Percentiles rank a stretch among this genome's conserved stretches.
Evolutionary conservation across 768 basidiomycete genomes (phyloP).

Genomic region (Favolaschia claudopus): DNA sequence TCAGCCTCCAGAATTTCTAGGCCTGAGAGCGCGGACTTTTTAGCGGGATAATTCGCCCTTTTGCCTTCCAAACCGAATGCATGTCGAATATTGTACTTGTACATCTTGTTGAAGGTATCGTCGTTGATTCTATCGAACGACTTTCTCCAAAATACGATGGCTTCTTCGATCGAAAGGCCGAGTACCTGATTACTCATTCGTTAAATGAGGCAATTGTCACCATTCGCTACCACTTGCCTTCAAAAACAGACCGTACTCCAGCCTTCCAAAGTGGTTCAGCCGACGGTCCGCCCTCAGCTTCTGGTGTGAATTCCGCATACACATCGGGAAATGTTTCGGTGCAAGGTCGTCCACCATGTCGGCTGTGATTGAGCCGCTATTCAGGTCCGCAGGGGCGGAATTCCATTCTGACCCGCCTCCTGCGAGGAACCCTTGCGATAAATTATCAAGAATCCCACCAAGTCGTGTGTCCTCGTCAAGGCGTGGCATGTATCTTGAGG

Average conservation of each 20-base stretch:
- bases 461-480: slow-evolving; percentile 95
- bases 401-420: slow-evolving; percentile 89
- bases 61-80: slow-evolving; percentile 94
- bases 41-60: slow-evolving; percentile 93
- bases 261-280: slow-evolving; percentile 89
- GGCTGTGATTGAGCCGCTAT: slow-evolving; percentile 78
- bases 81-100: slow-evolving; percentile 97
- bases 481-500: slow-evolving; percentile 85
- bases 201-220: too few species aligned
- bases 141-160: slow-evolving; percentile 90
- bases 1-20: not conserved
- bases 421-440: slow-evolving; percentile 92
- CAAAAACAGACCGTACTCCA: slow-evolving; percentile 93
- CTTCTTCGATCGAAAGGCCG: slow-evolving; percentile 94
- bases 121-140: slow-evolving; percentile 84
- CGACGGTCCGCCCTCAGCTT: slow-evolving; percentile 79
- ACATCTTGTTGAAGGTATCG: slow-evolving; percentile 97
- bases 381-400: slow-evolving; percentile 56
- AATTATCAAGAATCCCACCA: slow-evolving; percentile 86
- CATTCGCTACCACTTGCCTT: slow-evolving; percentile 65
- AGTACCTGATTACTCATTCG: slow-evolving; percentile 75
- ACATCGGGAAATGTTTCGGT: slow-evolving; percentile 90
- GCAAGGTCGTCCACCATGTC: slow-evolving; percentile 94
- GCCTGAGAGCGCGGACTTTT: slow-evolving; percentile 47
- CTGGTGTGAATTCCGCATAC: slow-evolving; percentile 92